Percentiles rank a stretch among this genome's conserved stretches.
Evolutionary conservation across 1,284 basidiomycete genomes (phyloP).

Genomic region (Trametes sp.): DNA sequence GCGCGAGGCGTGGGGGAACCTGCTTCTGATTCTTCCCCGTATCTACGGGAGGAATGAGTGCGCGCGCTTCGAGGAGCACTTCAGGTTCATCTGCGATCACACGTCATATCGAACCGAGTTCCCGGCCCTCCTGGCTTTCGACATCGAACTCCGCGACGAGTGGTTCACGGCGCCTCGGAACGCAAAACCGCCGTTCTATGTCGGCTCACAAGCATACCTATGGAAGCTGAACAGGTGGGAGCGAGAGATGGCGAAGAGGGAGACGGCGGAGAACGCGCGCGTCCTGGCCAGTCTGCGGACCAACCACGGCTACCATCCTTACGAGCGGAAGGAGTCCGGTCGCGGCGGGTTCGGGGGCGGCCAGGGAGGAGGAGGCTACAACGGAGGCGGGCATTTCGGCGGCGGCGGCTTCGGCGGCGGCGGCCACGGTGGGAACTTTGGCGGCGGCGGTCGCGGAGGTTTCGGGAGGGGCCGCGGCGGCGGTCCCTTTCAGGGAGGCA

Average conservation of each 20-base stretch:
- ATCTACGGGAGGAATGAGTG: not conserved
- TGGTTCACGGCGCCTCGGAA: conserved; percentile 4
- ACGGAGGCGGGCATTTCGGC: not conserved
- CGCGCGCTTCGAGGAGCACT: not conserved
- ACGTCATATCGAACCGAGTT: not conserved
- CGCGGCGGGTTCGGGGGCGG: not conserved
- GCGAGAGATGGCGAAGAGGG: not conserved
- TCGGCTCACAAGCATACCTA: not conserved
- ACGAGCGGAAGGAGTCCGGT: not conserved
- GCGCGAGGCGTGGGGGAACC: conserved; percentile 13
- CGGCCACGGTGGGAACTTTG: too few species aligned
- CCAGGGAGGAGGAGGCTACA: not conserved
- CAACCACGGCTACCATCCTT: not conserved
- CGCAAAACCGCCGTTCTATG: not conserved
- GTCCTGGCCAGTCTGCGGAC: not conserved
- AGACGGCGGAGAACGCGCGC: not conserved
- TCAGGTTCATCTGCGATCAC: not conserved
- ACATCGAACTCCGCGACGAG: conserved; percentile 11
- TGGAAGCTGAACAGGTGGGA: not conserved
- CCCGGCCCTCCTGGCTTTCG: conserved; percentile 10
- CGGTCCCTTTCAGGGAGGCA: conserved; percentile 15
- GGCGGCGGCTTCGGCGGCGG: too few species aligned
- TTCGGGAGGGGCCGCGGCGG: not conserved
- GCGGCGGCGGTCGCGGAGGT: not conserved
- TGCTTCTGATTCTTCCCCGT: not conserved